A percentile compares a stretch with the other conserved stretches of the same genome.
Conservation (phyloP, 208 protist species). For the Wallacemonas collosoma region DNA sequence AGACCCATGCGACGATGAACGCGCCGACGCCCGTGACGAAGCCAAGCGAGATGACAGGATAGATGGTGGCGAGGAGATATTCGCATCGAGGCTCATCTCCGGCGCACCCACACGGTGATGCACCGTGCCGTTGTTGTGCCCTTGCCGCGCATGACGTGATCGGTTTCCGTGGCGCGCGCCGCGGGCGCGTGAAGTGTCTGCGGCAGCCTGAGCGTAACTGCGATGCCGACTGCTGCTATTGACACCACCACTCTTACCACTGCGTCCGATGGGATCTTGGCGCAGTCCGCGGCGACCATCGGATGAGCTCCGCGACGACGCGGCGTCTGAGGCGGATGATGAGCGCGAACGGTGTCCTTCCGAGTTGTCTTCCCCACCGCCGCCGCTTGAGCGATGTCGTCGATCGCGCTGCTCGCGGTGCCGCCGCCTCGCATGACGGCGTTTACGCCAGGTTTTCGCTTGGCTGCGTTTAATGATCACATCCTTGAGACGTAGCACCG, state of each 20-base stretch:
- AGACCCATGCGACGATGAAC: not conserved
- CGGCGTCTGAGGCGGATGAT: not conserved
- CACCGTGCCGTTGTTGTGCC: too few relatives aligned
- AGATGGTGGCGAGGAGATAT: too few relatives aligned
- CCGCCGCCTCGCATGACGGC: not conserved
- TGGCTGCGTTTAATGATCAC: conserved; percentile 36
- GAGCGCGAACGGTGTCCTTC: not conserved
- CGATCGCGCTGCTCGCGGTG: conserved; percentile 10
- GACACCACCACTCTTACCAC: too few relatives aligned
- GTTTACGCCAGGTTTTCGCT: conserved; percentile 7
- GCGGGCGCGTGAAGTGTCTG: too few relatives aligned
- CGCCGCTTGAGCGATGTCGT: not conserved
- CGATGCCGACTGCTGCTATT: too few relatives aligned
- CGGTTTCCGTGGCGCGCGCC: too few relatives aligned
- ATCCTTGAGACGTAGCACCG: conserved; percentile 66
- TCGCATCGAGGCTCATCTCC: too few relatives aligned
- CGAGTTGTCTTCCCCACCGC: not conserved
- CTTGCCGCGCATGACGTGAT: too few relatives aligned
- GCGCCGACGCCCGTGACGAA: not conserved
- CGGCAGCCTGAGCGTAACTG: too few relatives aligned
- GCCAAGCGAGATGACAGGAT: too few relatives aligned
- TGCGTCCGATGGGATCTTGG: not conserved
- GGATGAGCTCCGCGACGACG: not conserved
- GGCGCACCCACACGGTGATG: too few relatives aligned
- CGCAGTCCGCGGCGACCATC: not conserved